Conservation (phyloP, 257 asterid genomes). For the Oldenlandia corymbosa region DNA sequence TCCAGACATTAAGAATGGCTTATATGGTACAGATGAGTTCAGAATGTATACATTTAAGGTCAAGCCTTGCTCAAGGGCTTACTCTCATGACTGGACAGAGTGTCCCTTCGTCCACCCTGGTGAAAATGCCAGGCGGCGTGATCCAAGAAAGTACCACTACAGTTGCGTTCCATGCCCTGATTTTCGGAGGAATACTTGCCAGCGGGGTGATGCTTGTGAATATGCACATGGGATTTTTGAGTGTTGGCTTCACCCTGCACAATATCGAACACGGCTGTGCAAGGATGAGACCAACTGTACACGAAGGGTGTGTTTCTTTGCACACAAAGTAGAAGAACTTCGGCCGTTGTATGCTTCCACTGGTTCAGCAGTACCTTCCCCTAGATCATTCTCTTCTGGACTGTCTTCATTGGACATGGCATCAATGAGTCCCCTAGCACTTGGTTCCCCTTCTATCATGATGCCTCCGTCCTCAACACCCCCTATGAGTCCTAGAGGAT, state of each 20-base stretch:
- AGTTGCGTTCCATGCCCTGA: conserved; percentile 47
- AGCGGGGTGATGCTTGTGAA: conserved; percentile 34
- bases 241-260: conserved; percentile 51
- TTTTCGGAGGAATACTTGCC: conserved; percentile 34
- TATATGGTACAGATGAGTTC: conserved; percentile 40
- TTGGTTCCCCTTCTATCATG: conserved; percentile 29
- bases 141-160: conserved; percentile 37
- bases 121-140: conserved; percentile 44
- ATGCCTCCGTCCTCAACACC: conserved; percentile 31
- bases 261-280: conserved; percentile 39
- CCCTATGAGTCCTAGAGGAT: conserved; percentile 25
- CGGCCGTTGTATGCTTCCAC: conserved; percentile 39
- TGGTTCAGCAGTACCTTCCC: conserved; percentile 42
- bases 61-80: conserved; percentile 44
- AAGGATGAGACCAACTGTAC: conserved; percentile 35
- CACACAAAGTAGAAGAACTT: conserved; percentile 36
- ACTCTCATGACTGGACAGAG: conserved; percentile 42
- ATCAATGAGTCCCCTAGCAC: conserved; percentile 22
- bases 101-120: conserved; percentile 48
- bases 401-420: conserved; percentile 20
- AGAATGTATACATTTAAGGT: conserved; percentile 39
- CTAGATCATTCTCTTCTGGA: conserved; percentile 26
- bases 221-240: conserved; percentile 47
- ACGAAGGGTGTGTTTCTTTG: conserved; percentile 39
- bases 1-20: conserved; percentile 38